A percentile compares a stretch with the other conserved stretches of the same genome.
These are phyloP conservation scores for Dryas octopetala DNA, from an alignment of 306 rosid genomes.

Conservation along the genomic window DNA sequence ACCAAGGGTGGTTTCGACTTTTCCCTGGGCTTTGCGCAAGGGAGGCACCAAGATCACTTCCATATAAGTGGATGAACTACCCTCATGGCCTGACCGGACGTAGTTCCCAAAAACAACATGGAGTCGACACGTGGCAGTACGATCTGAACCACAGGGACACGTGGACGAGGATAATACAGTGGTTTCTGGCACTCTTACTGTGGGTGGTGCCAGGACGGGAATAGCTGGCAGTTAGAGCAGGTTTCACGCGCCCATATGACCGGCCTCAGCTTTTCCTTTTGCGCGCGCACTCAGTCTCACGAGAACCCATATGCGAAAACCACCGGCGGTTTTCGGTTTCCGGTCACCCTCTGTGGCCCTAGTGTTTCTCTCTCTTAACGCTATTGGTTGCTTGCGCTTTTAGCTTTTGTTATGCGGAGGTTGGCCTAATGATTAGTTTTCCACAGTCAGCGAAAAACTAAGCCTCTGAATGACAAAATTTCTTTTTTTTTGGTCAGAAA, in stretches of 20 bases:
- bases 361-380: constrained; percentile 24
- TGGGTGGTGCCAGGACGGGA: constrained; percentile 49
- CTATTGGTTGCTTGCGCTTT: constrained; percentile 41
- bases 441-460: constrained; percentile 51
- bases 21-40: not conserved
- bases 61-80: constrained; percentile 13
- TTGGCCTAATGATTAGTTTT: constrained; percentile 63
- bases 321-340: constrained; percentile 24
- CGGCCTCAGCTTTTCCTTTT: constrained; percentile 29
- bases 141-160: constrained; percentile 3
- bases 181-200: constrained; percentile 24
- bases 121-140: constrained; percentile 37
- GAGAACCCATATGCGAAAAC: constrained; percentile 27
- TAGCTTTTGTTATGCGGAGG: constrained; percentile 60
- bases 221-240: constrained; percentile 70
- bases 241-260: constrained; percentile 35
- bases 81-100: constrained; percentile 29
- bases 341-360: not conserved
- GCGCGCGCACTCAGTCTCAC: constrained; percentile 23
- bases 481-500: too few species aligned
- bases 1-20: constrained; percentile 21
- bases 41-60: constrained; percentile 24
- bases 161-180: constrained; percentile 33
- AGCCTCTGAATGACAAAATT: constrained; percentile 8
- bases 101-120: constrained; percentile 4